Base-by-base conservation (phyloP, 352 stramenopile species). In the Globisporangium recalcitrans region DNA sequence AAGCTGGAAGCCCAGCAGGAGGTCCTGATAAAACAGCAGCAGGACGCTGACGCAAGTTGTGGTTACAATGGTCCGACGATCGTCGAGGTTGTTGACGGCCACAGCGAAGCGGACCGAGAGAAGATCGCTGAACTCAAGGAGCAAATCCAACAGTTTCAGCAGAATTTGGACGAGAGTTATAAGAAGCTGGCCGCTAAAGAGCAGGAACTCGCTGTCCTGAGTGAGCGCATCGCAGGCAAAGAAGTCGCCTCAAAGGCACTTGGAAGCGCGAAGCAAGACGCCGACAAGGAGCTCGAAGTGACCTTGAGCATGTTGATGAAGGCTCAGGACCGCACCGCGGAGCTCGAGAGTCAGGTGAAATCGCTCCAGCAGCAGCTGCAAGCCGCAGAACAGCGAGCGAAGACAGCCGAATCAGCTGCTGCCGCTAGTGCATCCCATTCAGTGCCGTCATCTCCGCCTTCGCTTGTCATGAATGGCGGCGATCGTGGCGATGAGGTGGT, bases 361-460 rank as follows among this genome's bases (percentile, higher is more conserved):
- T 16, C 75, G 32, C 73, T 89, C 9, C 73, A 89, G 67, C 74
- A 74, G 46, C 74, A 84, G 52, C 51, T 82, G 34, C 64, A 77
- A 24, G 63, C 68, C 24, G 48, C 72, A 6, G 62, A 74, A 40
- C 32, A 69, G n/a, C 55, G 55, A 44, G 26, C 40, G 47, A 76
- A 21, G 19, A 9, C 51, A 24, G 46, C 46, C 24, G 46, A 56
- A 56, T 22, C 49, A 13, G 19, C 49, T 38, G 49, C 27, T 13
- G n/a, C 51, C 19, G 27, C 10, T 27, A 32, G 19, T 56, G 24
- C 51, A 5, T 21, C 52, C 4, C 32, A 36, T 26, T 60, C 58
- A 1, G 21, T 57, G 40, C 24, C 64, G 9, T 63, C 60, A 13
- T 40, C 55, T 22, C 52, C 64, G 14, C 49, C 67, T 1, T 57